Conservation (phyloP, 1,284 basidiomycete genomes). For the Athelia sp. region DNA sequence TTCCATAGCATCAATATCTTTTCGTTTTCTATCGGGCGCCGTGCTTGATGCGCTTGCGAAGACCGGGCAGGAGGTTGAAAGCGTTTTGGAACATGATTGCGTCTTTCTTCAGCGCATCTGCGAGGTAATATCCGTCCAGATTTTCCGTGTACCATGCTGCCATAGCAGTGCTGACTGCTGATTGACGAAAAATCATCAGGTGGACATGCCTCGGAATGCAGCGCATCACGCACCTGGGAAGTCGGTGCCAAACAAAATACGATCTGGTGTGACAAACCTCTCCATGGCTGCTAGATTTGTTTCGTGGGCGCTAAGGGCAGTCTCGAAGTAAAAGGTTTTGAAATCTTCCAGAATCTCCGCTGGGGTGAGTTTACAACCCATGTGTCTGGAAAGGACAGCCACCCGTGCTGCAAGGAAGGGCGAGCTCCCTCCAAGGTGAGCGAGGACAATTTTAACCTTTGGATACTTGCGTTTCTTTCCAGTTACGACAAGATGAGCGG, state of each 20-base stretch:
- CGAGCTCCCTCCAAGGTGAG: conserved; percentile 63
- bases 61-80: conserved; percentile 39
- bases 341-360: conserved; percentile 65
- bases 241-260: conserved; percentile 65
- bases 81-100: conserved; percentile 43
- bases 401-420: conserved; percentile 60
- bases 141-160: conserved; percentile 54
- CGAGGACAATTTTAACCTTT: conserved; percentile 56
- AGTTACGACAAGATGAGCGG: conserved; percentile 66
- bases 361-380: conserved; percentile 55
- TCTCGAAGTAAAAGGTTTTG: conserved; percentile 65
- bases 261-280: conserved; percentile 40
- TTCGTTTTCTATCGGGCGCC: too few species aligned
- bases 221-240: conserved; percentile 51
- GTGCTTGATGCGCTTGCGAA: conserved; percentile 13
- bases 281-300: conserved; percentile 45
- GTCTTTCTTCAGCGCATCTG: conserved; percentile 27
- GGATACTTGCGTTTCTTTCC: conserved; percentile 59
- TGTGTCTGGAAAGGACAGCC: conserved; percentile 56
- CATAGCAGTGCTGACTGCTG: conserved; percentile 54
- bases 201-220: neutral
- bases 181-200: neutral
- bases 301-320: conserved; percentile 54
- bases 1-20: neutral
- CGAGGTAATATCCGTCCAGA: conserved; percentile 39